phyloP scores from a whole-genome alignment of 805 yeast species.

The Hagleromyces aurorensis region DNA sequence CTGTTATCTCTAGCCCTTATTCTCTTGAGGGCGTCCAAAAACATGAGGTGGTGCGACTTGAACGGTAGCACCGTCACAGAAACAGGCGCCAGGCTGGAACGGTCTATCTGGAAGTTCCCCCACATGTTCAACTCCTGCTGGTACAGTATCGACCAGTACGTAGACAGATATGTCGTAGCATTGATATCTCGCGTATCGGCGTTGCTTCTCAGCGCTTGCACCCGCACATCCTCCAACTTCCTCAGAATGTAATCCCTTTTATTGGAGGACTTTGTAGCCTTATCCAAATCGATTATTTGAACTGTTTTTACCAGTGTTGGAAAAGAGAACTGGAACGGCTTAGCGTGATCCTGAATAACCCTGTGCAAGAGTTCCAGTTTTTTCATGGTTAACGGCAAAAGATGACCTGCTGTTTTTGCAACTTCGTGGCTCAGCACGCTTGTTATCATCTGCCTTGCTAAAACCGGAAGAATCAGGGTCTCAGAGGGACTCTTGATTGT shows the following conservation, averaged over 20 bases:
- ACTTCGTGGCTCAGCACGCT: slow-evolving; percentile 31
- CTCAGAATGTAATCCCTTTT: no score
- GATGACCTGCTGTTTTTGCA: slow-evolving; percentile 35
- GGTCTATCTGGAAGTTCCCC: slow-evolving; percentile 31
- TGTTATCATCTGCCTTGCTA: slow-evolving; percentile 29
- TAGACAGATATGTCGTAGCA: slow-evolving; percentile 34
- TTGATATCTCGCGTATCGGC: no score
- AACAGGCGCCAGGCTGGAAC: slow-evolving; percentile 33
- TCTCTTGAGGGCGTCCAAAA: slow-evolving; percentile 28
- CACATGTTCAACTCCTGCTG: slow-evolving; percentile 38
- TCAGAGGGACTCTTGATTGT: slow-evolving; percentile 20
- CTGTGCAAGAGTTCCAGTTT: slow-evolving; percentile 42
- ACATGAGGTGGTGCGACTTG: slow-evolving; percentile 30
- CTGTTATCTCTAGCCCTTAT: slow-evolving; percentile 14
- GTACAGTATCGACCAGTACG: slow-evolving; percentile 43
- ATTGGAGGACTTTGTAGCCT: no score
- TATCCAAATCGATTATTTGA: slow-evolving; percentile 27
- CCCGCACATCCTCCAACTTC: no score
- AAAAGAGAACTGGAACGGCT: slow-evolving; percentile 37
- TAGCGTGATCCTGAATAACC: slow-evolving; percentile 33
- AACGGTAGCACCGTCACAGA: slow-evolving; percentile 40
- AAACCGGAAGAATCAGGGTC: slow-evolving; percentile 28
- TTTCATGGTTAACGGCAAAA: slow-evolving; percentile 33
- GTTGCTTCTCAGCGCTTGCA: no score
- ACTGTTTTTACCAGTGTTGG: slow-evolving; percentile 34